phyloP scores from a whole-genome alignment of 805 yeast genomes.

The Kregervanrija fluxuum region DNA sequence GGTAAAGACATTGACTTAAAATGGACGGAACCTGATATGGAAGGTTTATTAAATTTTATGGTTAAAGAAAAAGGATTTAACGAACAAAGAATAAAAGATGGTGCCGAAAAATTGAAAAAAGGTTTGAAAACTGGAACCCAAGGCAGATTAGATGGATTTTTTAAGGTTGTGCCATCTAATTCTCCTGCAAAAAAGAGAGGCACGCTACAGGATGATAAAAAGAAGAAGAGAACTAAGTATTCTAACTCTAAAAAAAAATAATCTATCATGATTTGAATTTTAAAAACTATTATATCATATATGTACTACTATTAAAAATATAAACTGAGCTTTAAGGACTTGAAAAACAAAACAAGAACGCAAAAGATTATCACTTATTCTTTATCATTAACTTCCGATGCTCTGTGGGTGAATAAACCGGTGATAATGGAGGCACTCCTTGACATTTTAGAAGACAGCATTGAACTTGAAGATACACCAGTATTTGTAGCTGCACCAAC shows the following conservation, averaged over 20 bases:
- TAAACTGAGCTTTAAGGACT: background rate
- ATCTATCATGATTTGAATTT: background rate
- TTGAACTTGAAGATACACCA: background rate
- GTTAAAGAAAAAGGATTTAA: conserved; percentile 85
- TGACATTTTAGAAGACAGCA: background rate
- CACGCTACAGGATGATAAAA: conserved; percentile 23
- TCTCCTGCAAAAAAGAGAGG: conserved; percentile 40
- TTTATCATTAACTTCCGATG: too few relatives aligned
- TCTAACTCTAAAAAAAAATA: background rate
- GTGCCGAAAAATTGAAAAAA: conserved; percentile 78
- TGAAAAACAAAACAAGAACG: background rate
- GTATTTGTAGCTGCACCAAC: conserved; percentile 13
- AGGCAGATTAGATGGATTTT: conserved; percentile 89
- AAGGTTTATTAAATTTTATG: conserved; percentile 75
- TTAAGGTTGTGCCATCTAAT: conserved; percentile 45
- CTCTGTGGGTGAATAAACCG: background rate
- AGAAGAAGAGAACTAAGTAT: conserved; percentile 10
- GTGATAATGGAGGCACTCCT: conserved; percentile 2
- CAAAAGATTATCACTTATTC: background rate
- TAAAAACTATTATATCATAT: background rate
- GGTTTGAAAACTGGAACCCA: conserved; percentile 82
- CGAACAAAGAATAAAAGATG: conserved; percentile 85
- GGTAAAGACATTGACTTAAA: conserved; percentile 61
- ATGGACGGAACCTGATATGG: conserved; percentile 86
- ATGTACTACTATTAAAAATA: background rate